Evolutionary conservation across 2,329 filamentous ascomycete genomes (phyloP).

Genomic region (Cordyceps tenuipes): DNA sequence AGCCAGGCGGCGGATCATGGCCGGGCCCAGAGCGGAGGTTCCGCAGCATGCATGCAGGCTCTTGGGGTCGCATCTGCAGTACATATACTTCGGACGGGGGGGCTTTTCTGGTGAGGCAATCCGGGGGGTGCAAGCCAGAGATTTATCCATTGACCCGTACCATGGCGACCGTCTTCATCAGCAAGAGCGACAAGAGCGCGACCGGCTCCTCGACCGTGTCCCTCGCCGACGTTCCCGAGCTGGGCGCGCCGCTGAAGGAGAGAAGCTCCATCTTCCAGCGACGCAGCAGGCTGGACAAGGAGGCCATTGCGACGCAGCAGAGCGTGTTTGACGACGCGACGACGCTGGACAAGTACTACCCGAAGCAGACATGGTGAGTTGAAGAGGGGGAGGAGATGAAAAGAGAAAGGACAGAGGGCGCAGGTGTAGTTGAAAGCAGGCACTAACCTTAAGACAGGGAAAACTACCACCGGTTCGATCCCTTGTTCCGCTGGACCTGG

Average conservation of each 20-base stretch:
- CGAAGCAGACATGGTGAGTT: slow-evolving; percentile 19
- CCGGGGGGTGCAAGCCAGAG: neutral
- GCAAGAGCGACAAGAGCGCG: slow-evolving; percentile 8
- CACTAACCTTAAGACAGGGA: slow-evolving; percentile 21
- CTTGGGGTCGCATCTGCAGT: neutral
- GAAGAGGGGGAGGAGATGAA: too few relatives aligned
- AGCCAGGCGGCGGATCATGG: neutral
- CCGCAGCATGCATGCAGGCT: neutral
- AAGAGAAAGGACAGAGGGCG: too few relatives aligned
- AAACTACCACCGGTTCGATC: slow-evolving; percentile 40
- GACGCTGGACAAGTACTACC: slow-evolving; percentile 27
- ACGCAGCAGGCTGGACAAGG: slow-evolving; percentile 18
- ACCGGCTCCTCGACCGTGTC: slow-evolving; percentile 11
- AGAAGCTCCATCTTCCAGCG: slow-evolving; percentile 28
- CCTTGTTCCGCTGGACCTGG: slow-evolving; percentile 34
- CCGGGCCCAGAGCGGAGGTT: neutral
- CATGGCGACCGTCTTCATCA: slow-evolving; percentile 14
- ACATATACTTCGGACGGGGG: neutral
- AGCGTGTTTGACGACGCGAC: slow-evolving; percentile 32
- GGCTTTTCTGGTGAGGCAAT: too few relatives aligned
- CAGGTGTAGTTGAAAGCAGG: too few relatives aligned
- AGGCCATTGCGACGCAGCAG: slow-evolving; percentile 31
- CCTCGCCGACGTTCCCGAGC: slow-evolving; percentile 16
- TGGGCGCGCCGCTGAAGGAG: slow-evolving; percentile 22
- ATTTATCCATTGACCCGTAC: neutral